Evolutionary conservation across 179 eudicot species (phyloP), one percentile per base, ranked within the genome.

Genomic region (Silene noctiflora): DNA sequence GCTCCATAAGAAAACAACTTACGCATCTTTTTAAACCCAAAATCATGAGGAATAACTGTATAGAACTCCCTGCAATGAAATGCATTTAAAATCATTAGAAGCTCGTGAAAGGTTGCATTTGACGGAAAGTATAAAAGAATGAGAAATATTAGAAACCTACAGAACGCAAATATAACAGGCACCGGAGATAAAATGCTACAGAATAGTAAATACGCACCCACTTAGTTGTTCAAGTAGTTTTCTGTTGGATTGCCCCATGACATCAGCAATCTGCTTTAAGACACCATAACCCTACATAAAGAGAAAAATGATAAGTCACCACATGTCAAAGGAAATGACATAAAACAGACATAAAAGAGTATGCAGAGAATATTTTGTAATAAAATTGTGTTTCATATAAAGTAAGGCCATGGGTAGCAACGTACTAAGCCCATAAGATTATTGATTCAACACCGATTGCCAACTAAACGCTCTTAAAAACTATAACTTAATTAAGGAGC

Each of bases 1-100:
- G 69, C 61, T 56, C 21, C 16, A 25, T 14, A 67, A 74, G 4
- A 76, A 72, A 81, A 68, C 61, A 76, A 88, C 99, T 87, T 85
- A 95, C 99, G 78, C 97, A 93, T 95, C 82, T 95, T 95, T 74
- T 80, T 86, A 77, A 88, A 95, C 78, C 99, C 99, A 89, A 95
- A 95, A 83, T 95, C 98, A 82, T 93, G 99, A 75, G 98, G 99
- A 75, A 95, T 90, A 55, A 84, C 89, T 0, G 98, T 93, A 84
- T 93, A 95, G 83, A 95, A 95, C 83, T 93, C 96, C 79, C 99
- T 95, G 91, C 86, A 88, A 85, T 67, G 55, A 33, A 73, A 48
- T 69, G 74, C 14, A 74, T 12, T 53, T 16, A 39, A 14, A 25
- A 53, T 19, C 25, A 61, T 7, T 17, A 59, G 44, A 55, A 60